phyloP scores from a whole-genome alignment of 2,329 filamentous ascomycete species.

The Xylariaceae sp. region DNA sequence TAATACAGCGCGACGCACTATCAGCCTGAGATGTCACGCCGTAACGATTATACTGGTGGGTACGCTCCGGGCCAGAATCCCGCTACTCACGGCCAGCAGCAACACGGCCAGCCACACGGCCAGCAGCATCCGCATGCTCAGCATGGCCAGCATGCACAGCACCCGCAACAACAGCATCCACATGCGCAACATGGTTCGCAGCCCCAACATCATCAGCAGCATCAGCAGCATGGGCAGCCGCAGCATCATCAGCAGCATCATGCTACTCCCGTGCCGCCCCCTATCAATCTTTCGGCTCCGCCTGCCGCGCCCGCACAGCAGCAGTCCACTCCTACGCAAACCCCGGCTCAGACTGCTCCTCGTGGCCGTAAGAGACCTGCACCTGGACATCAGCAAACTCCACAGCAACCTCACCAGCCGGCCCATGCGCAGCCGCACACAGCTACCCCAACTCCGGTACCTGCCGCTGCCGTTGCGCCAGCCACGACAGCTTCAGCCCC shows the following conservation, averaged over 20 bases:
- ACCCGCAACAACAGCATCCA: conserved; percentile 45
- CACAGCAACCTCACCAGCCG: conserved; percentile 26
- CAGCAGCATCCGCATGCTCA: conserved; percentile 43
- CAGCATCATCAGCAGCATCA: conserved; percentile 46
- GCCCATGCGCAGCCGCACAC: conserved; percentile 35
- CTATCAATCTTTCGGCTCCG: conserved; percentile 46
- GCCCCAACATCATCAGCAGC: conserved; percentile 44
- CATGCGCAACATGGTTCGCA: conserved; percentile 48
- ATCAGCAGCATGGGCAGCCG: conserved; percentile 48
- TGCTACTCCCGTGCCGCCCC: conserved; percentile 45
- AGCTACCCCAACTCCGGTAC: conserved; percentile 37
- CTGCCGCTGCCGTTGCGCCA: conserved; percentile 40
- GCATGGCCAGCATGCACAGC: conserved; percentile 45
- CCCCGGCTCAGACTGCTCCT: conserved; percentile 42
- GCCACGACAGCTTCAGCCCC: conserved; percentile 43
- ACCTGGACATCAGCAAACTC: conserved; percentile 37
- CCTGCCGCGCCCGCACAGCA: conserved; percentile 42
- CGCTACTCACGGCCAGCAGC: conserved; percentile 46
- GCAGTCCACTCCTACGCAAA: conserved; percentile 45
- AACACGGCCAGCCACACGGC: conserved; percentile 42
- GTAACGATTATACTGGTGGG: conserved; percentile 50
- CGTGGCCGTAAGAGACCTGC: conserved; percentile 46
- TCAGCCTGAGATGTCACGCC: conserved; percentile 58
- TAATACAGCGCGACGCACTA: conserved; percentile 56
- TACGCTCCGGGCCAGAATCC: conserved; percentile 38